Evolutionary conservation across 306 rosid genomes (phyloP).

Genomic region (Erythrophleum fordii): DNA sequence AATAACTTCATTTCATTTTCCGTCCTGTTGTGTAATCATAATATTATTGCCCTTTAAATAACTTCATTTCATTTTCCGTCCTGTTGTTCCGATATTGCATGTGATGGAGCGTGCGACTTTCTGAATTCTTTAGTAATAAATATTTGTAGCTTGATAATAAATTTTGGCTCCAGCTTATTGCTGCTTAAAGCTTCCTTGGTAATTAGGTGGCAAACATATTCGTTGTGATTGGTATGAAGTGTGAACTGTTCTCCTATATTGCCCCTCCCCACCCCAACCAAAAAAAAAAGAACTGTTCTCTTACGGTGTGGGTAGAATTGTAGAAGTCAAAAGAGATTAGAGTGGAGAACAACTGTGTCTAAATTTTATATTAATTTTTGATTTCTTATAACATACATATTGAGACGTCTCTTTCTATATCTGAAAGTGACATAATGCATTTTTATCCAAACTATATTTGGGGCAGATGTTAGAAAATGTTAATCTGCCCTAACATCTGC

Average conservation of each 20-base stretch:
- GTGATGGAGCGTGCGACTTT: constrained; percentile 29
- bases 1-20: constrained; percentile 40
- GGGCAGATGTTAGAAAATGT: not conserved
- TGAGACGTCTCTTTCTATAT: not conserved
- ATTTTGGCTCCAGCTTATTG: constrained; percentile 1
- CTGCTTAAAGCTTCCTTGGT: not conserved
- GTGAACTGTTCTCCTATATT: too few species aligned
- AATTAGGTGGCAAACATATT: not conserved
- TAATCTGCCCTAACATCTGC: not conserved
- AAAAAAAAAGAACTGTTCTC: not conserved
- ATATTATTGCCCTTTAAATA: constrained; percentile 32
- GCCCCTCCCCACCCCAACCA: too few species aligned
- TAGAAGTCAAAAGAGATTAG: too few species aligned
- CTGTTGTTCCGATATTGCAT: constrained; percentile 42
- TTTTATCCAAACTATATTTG: too few species aligned
- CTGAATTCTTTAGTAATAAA: constrained; percentile 37
- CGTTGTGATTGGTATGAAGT: too few species aligned
- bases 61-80: constrained; percentile 36
- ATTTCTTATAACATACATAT: too few species aligned
- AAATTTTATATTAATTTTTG: too few species aligned
- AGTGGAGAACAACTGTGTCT: too few species aligned
- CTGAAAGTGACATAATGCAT: too few species aligned
- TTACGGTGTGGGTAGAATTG: not conserved
- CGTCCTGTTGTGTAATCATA: not conserved
- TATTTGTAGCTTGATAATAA: constrained; percentile 15